A percentile compares a stretch with the other conserved stretches of the same genome.
Evolutionary conservation across 345 rosid genomes (phyloP).

Genomic region (Microthlaspi erraticum): DNA sequence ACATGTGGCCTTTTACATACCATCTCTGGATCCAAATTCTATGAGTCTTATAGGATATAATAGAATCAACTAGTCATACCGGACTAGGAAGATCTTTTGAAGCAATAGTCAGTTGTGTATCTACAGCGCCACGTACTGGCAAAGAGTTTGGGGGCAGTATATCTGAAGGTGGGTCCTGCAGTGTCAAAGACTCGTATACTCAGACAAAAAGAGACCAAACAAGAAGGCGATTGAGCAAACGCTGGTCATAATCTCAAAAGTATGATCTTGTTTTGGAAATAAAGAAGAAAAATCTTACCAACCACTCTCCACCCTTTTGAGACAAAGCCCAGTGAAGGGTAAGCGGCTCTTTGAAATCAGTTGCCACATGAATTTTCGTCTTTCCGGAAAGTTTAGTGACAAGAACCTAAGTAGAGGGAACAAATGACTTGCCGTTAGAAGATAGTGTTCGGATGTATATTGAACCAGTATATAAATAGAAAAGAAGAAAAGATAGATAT

Average conservation of each 20-base stretch:
- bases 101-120: slow-evolving; percentile 57
- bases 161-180: slow-evolving; percentile 80
- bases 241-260: slow-evolving; percentile 14
- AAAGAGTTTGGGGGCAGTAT: slow-evolving; percentile 80
- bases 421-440: slow-evolving; percentile 34
- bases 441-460: slow-evolving; percentile 22
- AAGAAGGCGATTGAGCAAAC: slow-evolving; percentile 20
- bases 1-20: slow-evolving; percentile 25
- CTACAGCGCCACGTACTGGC: slow-evolving; percentile 58
- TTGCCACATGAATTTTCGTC: slow-evolving; percentile 66
- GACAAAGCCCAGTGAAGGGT: slow-evolving; percentile 98
- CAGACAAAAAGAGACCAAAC: slow-evolving; percentile 28
- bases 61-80: slow-evolving; percentile 51
- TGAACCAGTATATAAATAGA: not conserved
- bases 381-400: slow-evolving; percentile 70
- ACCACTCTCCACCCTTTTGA: slow-evolving; percentile 81
- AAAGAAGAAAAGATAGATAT: slow-evolving; percentile 23
- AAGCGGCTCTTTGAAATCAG: slow-evolving; percentile 73
- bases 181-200: slow-evolving; percentile 41
- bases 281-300: slow-evolving; percentile 61
- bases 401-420: slow-evolving; percentile 60
- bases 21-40: slow-evolving; percentile 35
- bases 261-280: slow-evolving; percentile 27
- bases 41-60: slow-evolving; percentile 13
- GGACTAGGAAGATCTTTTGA: slow-evolving; percentile 61